Percentiles rank a stretch among this genome's conserved stretches.
These are phyloP conservation scores for Trichophyton verrucosum DNA, from an alignment of 2,329 filamentous ascomycete species.

Conservation along the genomic window DNA sequence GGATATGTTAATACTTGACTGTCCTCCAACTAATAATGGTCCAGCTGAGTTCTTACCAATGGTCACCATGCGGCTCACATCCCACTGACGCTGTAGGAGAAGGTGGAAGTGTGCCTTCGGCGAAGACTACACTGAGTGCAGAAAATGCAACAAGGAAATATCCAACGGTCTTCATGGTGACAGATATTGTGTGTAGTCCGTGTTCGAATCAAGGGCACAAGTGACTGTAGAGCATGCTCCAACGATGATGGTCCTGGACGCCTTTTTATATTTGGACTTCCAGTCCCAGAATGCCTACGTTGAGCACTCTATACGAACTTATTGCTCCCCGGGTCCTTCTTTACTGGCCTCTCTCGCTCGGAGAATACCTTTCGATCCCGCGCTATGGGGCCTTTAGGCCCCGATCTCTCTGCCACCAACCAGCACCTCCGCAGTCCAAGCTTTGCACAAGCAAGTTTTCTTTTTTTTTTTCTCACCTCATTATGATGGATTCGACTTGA, in stretches of 20 bases:
- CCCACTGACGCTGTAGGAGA: slow-evolving; percentile 21
- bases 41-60: slow-evolving; percentile 10
- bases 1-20: neutral
- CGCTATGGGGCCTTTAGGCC: neutral
- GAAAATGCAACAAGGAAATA: slow-evolving; percentile 6
- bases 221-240: neutral
- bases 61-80: slow-evolving; percentile 14
- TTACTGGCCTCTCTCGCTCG: neutral
- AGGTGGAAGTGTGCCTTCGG: slow-evolving; percentile 18
- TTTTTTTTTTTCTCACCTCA: neutral
- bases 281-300: neutral
- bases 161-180: neutral
- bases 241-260: neutral
- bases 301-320: neutral
- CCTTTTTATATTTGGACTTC: neutral
- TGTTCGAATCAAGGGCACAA: neutral
- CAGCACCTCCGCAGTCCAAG: neutral
- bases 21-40: neutral
- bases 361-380: neutral
- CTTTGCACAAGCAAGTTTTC: neutral
- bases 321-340: slow-evolving; percentile 2
- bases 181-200: neutral
- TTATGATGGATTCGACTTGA: neutral
- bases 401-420: neutral
- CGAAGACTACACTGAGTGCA: slow-evolving; percentile 5